Percentiles rank a stretch among this genome's conserved stretches.
Conservation (phyloP, 257 asterid genomes). For the Nemophila menziesii region DNA sequence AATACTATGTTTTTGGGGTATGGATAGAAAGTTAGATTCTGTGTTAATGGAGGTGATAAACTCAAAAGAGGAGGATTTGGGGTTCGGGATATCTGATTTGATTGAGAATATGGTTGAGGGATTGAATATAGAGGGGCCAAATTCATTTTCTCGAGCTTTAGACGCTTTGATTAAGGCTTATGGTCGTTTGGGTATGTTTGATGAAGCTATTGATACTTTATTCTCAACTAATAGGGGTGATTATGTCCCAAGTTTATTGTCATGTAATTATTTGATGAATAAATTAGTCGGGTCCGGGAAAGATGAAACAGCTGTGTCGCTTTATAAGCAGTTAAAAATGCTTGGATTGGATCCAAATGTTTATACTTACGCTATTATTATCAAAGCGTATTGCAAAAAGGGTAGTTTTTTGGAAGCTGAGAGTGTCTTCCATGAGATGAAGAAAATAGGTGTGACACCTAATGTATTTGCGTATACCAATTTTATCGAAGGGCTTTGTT, state of each 20-base stretch:
- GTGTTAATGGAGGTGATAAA: conserved; percentile 39
- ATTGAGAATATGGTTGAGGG: conserved; percentile 50
- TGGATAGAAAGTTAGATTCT: conserved; percentile 35
- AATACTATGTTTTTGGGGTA: conserved; percentile 50
- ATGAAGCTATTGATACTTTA: conserved; percentile 47
- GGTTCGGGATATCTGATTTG: conserved; percentile 46
- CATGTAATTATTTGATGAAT: conserved; percentile 59
- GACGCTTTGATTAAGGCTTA: conserved; percentile 47
- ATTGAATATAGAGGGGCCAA: conserved; percentile 27
- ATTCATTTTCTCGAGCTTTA: conserved; percentile 37
- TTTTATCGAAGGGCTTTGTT: conserved; percentile 57
- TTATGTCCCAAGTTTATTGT: conserved; percentile 34
- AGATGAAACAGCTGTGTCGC: conserved; percentile 34
- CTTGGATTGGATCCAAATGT: conserved; percentile 50
- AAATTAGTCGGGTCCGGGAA: conserved; percentile 42
- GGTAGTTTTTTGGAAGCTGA: conserved; percentile 45
- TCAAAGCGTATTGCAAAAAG: conserved; percentile 51
- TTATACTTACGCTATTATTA: conserved; percentile 60
- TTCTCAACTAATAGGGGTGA: conserved; percentile 32
- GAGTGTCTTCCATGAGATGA: conserved; percentile 46
- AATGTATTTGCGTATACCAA: conserved; percentile 31
- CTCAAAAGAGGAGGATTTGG: conserved; percentile 20
- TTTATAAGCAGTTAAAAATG: conserved; percentile 41
- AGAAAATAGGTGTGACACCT: conserved; percentile 46
- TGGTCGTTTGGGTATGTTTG: conserved; percentile 48